Conservation (phyloP, 1,284 basidiomycete species). For the Leccinum fallax region DNA sequence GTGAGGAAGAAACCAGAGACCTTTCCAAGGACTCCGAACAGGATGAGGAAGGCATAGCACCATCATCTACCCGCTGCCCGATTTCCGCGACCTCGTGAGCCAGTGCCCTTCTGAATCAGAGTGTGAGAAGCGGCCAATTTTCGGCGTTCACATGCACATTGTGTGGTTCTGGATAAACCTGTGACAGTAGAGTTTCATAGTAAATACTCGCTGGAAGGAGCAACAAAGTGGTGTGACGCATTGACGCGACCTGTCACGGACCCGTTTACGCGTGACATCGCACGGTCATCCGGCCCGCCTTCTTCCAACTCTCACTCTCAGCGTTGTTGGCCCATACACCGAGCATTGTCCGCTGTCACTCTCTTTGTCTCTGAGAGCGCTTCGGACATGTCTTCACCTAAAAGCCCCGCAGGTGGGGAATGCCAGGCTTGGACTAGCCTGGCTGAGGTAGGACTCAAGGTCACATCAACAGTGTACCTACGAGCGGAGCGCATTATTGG, state of each 20-base stretch:
- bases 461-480: conserved; percentile 45
- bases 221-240: background rate
- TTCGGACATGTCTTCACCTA: conserved; percentile 54
- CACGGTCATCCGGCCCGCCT: conserved; percentile 18
- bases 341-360: conserved; percentile 54
- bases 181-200: too few relatives aligned
- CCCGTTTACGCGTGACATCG: conserved; percentile 33
- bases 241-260: conserved; percentile 30
- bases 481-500: conserved; percentile 44
- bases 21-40: conserved; percentile 79
- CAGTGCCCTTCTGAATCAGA: too few relatives aligned
- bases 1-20: conserved; percentile 79
- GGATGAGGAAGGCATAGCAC: conserved; percentile 73
- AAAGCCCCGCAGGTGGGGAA: conserved; percentile 27
- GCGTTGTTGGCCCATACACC: conserved; percentile 53
- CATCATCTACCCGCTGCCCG: conserved; percentile 65
- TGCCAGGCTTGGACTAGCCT: conserved; percentile 35
- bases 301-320: conserved; percentile 55
- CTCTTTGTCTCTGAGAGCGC: conserved; percentile 53
- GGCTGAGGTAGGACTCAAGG: conserved; percentile 64
- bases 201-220: too few relatives aligned
- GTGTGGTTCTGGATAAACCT: too few relatives aligned
- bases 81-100: conserved; percentile 38
- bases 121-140: too few relatives aligned
- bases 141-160: too few relatives aligned